Percentiles rank a stretch among this genome's conserved stretches.
phyloP scores from a whole-genome alignment of 148 eudicot species.

The Rhododendron ferrugineum region DNA sequence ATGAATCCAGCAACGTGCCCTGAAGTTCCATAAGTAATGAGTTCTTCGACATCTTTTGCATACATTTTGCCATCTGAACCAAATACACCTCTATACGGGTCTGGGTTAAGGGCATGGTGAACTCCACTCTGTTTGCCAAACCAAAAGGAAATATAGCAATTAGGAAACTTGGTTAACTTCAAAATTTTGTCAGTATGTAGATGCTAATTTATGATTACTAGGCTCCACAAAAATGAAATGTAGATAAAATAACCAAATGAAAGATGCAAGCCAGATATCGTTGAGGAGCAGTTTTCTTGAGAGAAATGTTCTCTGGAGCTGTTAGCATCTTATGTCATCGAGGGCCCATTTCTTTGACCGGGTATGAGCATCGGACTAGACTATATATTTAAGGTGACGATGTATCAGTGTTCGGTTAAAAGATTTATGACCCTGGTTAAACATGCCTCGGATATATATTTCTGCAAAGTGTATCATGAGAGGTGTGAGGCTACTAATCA shows the following conservation, averaged over 20 bases:
- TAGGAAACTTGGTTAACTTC: background rate
- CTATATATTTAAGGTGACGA: too few relatives aligned
- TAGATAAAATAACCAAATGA: background rate
- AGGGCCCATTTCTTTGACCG: background rate
- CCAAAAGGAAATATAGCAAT: background rate
- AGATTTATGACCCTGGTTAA: background rate
- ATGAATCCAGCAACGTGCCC: conserved; percentile 85
- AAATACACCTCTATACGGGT: conserved; percentile 88
- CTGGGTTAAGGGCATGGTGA: conserved; percentile 93
- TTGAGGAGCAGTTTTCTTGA: background rate
- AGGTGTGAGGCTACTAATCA: background rate
- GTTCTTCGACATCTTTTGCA: conserved; percentile 82
- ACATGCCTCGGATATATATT: background rate
- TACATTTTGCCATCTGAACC: conserved; percentile 89
- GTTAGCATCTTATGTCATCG: background rate
- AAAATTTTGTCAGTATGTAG: background rate
- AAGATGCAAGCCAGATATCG: background rate
- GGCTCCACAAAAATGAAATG: background rate
- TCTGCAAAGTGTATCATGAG: background rate
- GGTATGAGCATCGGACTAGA: background rate
- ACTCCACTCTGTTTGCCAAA: conserved; percentile 67
- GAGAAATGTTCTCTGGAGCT: background rate
- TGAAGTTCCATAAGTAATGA: conserved; percentile 75
- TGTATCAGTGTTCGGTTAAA: background rate
- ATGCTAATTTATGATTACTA: background rate